phyloP scores from a whole-genome alignment of 208 protist genomes.

The Trichomonas vaginalis region DNA sequence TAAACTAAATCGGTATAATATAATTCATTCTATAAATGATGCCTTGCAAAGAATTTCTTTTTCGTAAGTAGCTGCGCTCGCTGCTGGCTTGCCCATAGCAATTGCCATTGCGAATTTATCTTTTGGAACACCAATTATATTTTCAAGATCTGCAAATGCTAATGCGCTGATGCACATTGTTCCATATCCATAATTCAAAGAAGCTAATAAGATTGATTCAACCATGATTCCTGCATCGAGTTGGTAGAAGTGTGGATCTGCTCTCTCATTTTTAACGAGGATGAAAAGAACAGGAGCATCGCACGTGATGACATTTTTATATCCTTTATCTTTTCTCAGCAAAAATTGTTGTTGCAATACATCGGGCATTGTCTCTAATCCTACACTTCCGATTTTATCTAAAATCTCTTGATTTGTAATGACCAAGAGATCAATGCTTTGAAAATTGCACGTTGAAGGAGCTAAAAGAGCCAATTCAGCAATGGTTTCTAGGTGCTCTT shows the following conservation, averaged over 20 bases:
- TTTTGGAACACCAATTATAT: too few relatives aligned
- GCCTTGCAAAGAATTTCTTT: neutral
- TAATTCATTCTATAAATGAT: neutral
- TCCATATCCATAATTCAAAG: neutral
- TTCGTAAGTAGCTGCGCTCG: neutral
- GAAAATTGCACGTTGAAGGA: neutral
- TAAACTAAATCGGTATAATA: too few relatives aligned
- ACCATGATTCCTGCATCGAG: neutral
- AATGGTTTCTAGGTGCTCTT: neutral
- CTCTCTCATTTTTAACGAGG: neutral
- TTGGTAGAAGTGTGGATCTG: neutral
- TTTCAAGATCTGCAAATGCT: neutral
- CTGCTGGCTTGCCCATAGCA: too few relatives aligned
- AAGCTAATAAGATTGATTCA: neutral
- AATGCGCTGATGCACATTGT: neutral
- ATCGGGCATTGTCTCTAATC: neutral
- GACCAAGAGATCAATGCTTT: neutral
- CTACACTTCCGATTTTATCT: neutral
- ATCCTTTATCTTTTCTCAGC: neutral
- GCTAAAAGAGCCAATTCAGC: neutral
- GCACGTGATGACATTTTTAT: neutral
- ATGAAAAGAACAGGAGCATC: neutral
- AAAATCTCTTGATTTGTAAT: neutral
- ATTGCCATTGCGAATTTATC: too few relatives aligned
- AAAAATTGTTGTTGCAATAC: neutral